Conservation (phyloP, 2,329 filamentous ascomycete species). For the Apiospora aurea region DNA sequence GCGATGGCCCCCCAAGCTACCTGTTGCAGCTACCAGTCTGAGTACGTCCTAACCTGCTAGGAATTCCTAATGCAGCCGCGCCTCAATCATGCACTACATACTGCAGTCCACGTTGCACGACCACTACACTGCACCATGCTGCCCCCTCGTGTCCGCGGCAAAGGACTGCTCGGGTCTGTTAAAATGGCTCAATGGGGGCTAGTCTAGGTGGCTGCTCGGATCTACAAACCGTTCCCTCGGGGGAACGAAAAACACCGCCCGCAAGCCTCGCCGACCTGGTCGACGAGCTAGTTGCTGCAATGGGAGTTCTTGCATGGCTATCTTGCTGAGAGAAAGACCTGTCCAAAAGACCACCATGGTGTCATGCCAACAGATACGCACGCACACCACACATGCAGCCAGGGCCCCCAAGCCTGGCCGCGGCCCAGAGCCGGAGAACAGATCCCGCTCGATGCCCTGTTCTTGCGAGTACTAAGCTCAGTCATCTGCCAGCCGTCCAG, state of each 20-base stretch:
- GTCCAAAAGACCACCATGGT: background rate
- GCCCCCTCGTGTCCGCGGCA: constrained; percentile 4
- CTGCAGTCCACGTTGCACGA: constrained; percentile 17
- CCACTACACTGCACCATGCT: background rate
- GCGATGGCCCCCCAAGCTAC: background rate
- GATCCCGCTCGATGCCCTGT: background rate
- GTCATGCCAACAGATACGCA: background rate
- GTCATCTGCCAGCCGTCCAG: background rate
- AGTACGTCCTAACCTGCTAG: background rate
- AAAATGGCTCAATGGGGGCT: constrained; percentile 1
- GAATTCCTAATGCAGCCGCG: constrained; percentile 3
- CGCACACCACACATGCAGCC: background rate
- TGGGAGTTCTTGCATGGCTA: background rate
- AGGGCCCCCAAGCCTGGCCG: constrained; percentile 1
- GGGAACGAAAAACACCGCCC: background rate
- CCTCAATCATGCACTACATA: constrained; percentile 10
- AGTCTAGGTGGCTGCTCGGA: background rate
- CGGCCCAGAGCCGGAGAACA: background rate
- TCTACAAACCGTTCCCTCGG: background rate
- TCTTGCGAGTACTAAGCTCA: background rate
- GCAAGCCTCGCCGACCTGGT: background rate
- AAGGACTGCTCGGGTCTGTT: background rate
- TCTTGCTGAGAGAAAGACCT: background rate
- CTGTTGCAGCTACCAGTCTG: too few species aligned
- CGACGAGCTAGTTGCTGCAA: background rate